These are phyloP conservation scores for Puccinia sorghi DNA, from an alignment of 1,284 basidiomycete genomes.

Conservation along the genomic window DNA sequence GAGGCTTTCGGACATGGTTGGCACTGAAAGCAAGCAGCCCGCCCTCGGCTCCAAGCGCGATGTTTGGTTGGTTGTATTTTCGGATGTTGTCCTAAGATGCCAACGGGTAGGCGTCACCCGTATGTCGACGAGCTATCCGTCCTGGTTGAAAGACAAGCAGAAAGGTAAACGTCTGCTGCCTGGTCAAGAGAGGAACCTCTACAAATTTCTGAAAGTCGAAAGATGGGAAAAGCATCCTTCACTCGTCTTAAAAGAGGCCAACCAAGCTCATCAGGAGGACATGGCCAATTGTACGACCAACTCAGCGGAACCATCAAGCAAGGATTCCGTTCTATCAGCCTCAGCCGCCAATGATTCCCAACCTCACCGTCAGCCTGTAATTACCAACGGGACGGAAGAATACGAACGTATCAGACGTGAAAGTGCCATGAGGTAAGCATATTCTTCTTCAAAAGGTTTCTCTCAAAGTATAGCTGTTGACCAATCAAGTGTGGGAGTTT, in stretches of 20 bases:
- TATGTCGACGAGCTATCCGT: conserved; percentile 65
- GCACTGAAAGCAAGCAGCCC: conserved; percentile 51
- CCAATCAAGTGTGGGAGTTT: conserved; percentile 2
- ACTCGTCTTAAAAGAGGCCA: conserved; percentile 40
- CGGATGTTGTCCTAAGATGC: conserved; percentile 89
- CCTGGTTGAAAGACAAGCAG: conserved; percentile 27
- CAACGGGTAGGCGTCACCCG: conserved; percentile 85
- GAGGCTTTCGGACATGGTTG: conserved; percentile 56
- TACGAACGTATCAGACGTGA: conserved; percentile 40
- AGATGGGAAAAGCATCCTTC: conserved; percentile 46
- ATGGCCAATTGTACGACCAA: background rate
- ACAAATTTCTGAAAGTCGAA: conserved; percentile 50
- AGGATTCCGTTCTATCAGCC: background rate
- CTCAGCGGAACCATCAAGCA: background rate
- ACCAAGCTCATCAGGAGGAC: conserved; percentile 11
- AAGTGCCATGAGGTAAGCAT: conserved; percentile 45
- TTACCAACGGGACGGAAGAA: conserved; percentile 21
- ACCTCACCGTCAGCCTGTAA: background rate
- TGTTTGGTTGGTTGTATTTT: conserved; percentile 90
- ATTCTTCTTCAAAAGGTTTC: background rate
- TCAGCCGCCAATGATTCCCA: background rate
- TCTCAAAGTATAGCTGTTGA: background rate
- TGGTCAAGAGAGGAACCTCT: conserved; percentile 43
- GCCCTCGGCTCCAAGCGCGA: conserved; percentile 65
- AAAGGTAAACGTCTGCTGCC: conserved; percentile 25